These are phyloP conservation scores for Hevea brasiliensis DNA, from an alignment of 345 rosid species.

Conservation along the genomic window DNA sequence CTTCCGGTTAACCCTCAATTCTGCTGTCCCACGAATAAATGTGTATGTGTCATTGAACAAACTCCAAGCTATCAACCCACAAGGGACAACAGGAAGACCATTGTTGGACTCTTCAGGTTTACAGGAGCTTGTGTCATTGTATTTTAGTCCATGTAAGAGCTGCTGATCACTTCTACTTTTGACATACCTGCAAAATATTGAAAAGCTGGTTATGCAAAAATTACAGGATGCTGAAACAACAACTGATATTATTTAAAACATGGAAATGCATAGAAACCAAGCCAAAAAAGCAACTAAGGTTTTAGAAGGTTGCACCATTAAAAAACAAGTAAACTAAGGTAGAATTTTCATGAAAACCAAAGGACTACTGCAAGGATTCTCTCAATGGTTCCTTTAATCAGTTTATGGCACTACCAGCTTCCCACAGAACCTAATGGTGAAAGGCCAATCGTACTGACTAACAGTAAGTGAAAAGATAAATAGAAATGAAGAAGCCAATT, in stretches of 20 bases:
- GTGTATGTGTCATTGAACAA: slow-evolving; percentile 75
- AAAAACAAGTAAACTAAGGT: background rate
- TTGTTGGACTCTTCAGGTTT: slow-evolving; percentile 59
- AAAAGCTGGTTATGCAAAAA: slow-evolving; percentile 7
- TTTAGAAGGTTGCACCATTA: background rate
- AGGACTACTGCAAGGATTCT: background rate
- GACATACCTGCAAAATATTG: slow-evolving; percentile 54
- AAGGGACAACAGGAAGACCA: slow-evolving; percentile 67
- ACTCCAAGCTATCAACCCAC: slow-evolving; percentile 88
- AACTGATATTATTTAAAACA: background rate
- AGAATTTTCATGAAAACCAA: background rate
- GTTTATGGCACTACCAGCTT: background rate
- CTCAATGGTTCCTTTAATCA: background rate
- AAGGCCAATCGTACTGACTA: background rate
- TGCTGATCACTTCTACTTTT: slow-evolving; percentile 83
- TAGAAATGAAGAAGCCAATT: background rate
- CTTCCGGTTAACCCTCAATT: slow-evolving; percentile 51
- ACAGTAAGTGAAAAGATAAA: background rate
- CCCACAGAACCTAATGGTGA: background rate
- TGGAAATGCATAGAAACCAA: background rate
- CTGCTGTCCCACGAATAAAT: slow-evolving; percentile 43
- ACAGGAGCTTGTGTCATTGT: slow-evolving; percentile 57
- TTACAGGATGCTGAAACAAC: slow-evolving; percentile 6
- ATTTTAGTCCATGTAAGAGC: slow-evolving; percentile 54
- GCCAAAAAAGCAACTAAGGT: background rate